Evolutionary conservation across 2,329 filamentous ascomycete genomes (phyloP).

Genomic region (Salinomyces thailandicus): DNA sequence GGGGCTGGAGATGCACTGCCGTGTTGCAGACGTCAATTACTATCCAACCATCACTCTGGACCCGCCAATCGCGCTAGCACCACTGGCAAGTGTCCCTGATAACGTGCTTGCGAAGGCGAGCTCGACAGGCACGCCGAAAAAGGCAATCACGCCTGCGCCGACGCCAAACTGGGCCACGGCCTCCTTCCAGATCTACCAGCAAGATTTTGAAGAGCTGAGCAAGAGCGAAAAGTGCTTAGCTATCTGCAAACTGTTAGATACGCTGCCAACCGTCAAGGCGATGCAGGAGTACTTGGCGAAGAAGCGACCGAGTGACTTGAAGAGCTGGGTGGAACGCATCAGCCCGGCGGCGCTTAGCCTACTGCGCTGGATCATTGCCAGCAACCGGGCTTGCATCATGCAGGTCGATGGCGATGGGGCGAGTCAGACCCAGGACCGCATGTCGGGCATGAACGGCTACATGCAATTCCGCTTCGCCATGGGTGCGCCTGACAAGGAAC

Average conservation of each 20-base stretch:
- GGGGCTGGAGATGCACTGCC: constrained; percentile 37
- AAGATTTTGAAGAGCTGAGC: constrained; percentile 48
- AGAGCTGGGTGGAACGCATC: constrained; percentile 48
- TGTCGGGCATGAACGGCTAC: constrained; percentile 56
- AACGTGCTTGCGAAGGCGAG: too few relatives aligned
- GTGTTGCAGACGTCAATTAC: constrained; percentile 36
- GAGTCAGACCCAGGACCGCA: constrained; percentile 27
- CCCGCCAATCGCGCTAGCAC: constrained; percentile 13
- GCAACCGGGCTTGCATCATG: constrained; percentile 77
- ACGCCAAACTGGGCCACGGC: constrained; percentile 23
- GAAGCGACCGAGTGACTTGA: constrained; percentile 31
- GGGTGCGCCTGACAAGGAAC: constrained; percentile 78
- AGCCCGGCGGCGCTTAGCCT: constrained; percentile 56
- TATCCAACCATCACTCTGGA: constrained; percentile 35
- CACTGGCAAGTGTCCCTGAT: too few relatives aligned
- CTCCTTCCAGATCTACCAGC: constrained; percentile 38
- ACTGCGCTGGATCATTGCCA: constrained; percentile 80
- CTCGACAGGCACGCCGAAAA: constrained; percentile 4
- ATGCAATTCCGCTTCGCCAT: constrained; percentile 81
- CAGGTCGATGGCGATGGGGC: constrained; percentile 47
- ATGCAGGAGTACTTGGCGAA: constrained; percentile 43
- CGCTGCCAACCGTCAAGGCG: constrained; percentile 50
- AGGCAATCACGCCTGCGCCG: constrained; percentile 8
- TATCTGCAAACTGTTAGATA: constrained; percentile 45
- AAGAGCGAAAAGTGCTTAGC: constrained; percentile 37